Evolutionary conservation across 352 stramenopile species (phyloP), one percentile per base, ranked within the genome.

Genomic region (Globisporangium viniferum): DNA sequence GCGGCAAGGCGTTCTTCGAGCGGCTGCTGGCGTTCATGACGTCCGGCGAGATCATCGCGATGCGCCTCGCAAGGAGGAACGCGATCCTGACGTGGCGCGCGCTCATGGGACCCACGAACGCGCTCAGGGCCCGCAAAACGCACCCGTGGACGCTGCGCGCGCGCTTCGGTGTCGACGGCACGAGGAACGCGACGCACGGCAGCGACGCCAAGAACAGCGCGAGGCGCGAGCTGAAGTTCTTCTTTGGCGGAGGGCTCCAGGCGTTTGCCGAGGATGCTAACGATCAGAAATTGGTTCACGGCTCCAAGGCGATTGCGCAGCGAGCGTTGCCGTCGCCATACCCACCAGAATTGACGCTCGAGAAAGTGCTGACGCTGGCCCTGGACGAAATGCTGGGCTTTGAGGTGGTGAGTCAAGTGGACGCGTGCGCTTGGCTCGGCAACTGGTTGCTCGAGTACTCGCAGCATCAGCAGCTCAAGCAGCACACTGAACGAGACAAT

Each of bases 81-180:
- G 87, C 88, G 18, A 79, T 97, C 36, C 71, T 81, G 53, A 60
- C 64, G 46, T 97, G 91, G 87, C 77, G 87, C 8, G 77, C 62
- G 0, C 70, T 95, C 36, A 89, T 93, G 80, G 91, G 91, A 0
- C 87, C 90, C 14, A 96, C 90, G 15, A 91, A 96, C 69, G 78
- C 83, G 15, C 59, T 73, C 10, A 71, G 62, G 44, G 89, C 89
- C 5, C 69, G 79, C 0, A 66, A 79, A 39, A 82, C 70, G 1
- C 68, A 83, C 33, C 79, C 84, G 14, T 83, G 74, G 78, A 85
- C 78, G 9, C 66, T 97, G 33, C 79, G 88, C 4, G 91, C 81
- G 18, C 75, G 79, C n/a, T 96, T 92, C 64, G 91, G 91, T 12
- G 56, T 88, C n/a, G 84, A 94, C 33, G 82, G 88, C 18, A 94